phyloP scores from a whole-genome alignment of 2,329 filamentous ascomycete species.

The Pseudogymnoascus sp. region DNA sequence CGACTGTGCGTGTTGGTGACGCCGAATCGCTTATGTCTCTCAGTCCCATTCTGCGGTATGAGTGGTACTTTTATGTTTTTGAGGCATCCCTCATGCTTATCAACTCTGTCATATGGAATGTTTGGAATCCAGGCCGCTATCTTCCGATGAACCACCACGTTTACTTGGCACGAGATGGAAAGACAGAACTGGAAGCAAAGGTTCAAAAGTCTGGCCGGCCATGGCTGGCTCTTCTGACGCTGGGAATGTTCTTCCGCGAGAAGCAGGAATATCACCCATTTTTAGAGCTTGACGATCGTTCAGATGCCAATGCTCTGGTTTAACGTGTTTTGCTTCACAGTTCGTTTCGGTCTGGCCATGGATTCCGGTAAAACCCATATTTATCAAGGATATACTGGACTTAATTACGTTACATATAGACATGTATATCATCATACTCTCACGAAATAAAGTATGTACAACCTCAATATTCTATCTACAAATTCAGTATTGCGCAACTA shows the following conservation, averaged over 20 bases:
- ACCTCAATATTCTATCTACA: background rate
- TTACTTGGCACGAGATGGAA: slow-evolving; percentile 41
- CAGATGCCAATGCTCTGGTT: background rate
- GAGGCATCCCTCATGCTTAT: slow-evolving; percentile 44
- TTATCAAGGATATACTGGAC: background rate
- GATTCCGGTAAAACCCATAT: background rate
- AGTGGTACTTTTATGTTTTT: slow-evolving; percentile 51
- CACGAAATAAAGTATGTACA: background rate
- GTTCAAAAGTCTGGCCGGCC: slow-evolving; percentile 39
- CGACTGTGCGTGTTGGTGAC: slow-evolving; percentile 33
- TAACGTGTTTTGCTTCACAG: background rate
- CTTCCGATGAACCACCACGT: slow-evolving; percentile 39
- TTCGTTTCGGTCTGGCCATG: background rate
- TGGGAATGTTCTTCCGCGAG: slow-evolving; percentile 15
- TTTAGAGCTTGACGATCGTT: background rate
- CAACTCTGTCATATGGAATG: slow-evolving; percentile 42
- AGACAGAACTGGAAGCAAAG: slow-evolving; percentile 39
- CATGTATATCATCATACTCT: background rate
- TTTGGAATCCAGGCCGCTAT: slow-evolving; percentile 41
- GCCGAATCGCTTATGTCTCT: slow-evolving; percentile 31
- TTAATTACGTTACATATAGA: background rate
- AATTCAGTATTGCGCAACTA: background rate
- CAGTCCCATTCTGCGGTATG: slow-evolving; percentile 41
- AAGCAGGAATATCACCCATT: slow-evolving; percentile 7
- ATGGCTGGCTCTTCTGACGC: slow-evolving; percentile 12